Conservation (phyloP, 768 basidiomycete genomes). For the Nidula microcarpa region DNA sequence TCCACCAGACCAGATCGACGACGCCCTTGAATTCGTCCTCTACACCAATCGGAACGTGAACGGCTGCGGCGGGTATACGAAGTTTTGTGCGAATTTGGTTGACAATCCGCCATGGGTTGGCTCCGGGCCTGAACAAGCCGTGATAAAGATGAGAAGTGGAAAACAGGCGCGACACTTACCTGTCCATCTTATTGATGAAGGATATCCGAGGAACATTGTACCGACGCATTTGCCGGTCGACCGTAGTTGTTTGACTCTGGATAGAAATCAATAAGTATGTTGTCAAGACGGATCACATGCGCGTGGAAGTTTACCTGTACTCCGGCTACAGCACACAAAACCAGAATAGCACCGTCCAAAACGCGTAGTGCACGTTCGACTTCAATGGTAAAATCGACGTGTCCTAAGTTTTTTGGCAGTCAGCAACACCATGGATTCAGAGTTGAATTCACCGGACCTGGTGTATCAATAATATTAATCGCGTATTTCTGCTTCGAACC, state of each 20-base stretch:
- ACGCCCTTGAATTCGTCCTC: slow-evolving; percentile 89
- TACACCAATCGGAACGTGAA: slow-evolving; percentile 91
- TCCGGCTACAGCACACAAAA: slow-evolving; percentile 95
- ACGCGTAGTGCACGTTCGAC: slow-evolving; percentile 96
- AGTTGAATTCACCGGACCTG: slow-evolving; percentile 45
- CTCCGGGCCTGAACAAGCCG: slow-evolving; percentile 66
- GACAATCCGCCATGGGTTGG: slow-evolving; percentile 95
- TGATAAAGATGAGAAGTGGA: neutral
- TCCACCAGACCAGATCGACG: slow-evolving; percentile 93
- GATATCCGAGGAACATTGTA: slow-evolving; percentile 95
- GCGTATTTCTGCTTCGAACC: slow-evolving; percentile 77
- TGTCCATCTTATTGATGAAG: slow-evolving; percentile 99
- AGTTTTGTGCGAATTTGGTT: slow-evolving; percentile 90
- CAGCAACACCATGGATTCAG: neutral
- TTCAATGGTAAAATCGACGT: slow-evolving; percentile 99
- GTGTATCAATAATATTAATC: slow-evolving; percentile 98
- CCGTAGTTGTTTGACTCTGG: slow-evolving; percentile 97
- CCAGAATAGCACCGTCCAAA: slow-evolving; percentile 93
- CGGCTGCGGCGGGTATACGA: slow-evolving; percentile 88
- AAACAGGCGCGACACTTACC: slow-evolving; percentile 36
- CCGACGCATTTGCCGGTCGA: slow-evolving; percentile 97
- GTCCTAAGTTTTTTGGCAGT: slow-evolving; percentile 53
- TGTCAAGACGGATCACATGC: neutral
- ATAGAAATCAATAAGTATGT: neutral
- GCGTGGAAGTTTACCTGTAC: slow-evolving; percentile 60